Evolutionary conservation across 495 filamentous ascomycete genomes (phyloP), one percentile per base, ranked within the genome.

Genomic region (Cladorrhinum samala): DNA sequence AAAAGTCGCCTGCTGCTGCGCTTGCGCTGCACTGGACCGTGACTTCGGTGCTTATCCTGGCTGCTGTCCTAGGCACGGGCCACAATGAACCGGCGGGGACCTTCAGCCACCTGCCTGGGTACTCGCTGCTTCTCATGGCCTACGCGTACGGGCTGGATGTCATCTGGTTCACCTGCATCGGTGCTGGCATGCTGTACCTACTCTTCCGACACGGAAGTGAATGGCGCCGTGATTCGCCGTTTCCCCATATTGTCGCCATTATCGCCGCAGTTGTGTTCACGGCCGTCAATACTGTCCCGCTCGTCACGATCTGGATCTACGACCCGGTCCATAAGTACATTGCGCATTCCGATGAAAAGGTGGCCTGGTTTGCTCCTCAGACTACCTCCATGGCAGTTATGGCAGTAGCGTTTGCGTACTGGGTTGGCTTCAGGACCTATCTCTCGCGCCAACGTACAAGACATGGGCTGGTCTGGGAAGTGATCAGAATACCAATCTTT

Each of bases 111-210:
- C 19, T 52, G 7, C 49, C 52, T 9, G 52, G 41, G 1, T 59
- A 55, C 21, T 59, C 53, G 8, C 43, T 59, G 0, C 21, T 52
- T 33, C 3, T 39, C 8, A 54, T 25, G 47, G 47, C 58, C 2
- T 61, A 42, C 17, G 51, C 48, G 7, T 61, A 61, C 30, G 58
- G 58, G 0, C 43, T 61, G n/a, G 58, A 57, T 23, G 39, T 57
- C 17, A 40, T 57, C 43, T 61, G 58, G 58, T 61, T 61, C 47
- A 25, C 46, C 9, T 20, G 53, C 38, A 57, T 61, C 9, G 58
- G 58, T 9, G 23, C 54, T n/a, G 54, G 36, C 3, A 49, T 61
- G 50, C 38, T 61, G 16, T 44, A 43, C 33, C 47, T 61, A 13
- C 58, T 54, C 1, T 46, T 61, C 6, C 54, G 54, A 54, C 58